Evolutionary conservation across 2,329 filamentous ascomycete species (phyloP), one percentile per base, ranked within the genome.

Genomic region (Sporothrix pseudoabietina): DNA sequence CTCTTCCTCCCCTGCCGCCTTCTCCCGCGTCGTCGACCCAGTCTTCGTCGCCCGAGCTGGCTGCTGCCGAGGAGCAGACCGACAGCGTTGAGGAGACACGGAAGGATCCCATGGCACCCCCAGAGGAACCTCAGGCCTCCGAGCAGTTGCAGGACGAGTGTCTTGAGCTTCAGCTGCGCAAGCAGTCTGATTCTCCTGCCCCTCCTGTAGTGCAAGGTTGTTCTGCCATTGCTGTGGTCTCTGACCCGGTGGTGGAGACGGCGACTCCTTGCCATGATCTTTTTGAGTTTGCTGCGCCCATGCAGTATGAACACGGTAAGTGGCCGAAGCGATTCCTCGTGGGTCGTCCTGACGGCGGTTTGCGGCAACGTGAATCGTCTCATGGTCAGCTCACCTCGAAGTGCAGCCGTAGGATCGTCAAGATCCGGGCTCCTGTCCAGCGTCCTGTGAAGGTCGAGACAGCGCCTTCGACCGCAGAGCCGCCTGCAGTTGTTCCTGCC

Each of bases 271-370:
- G 41, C n/a, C 35, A 44, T 47, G 10, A 66, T 16, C 41, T 66
- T 66, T 22, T 47, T 47, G 41, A 47, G 63, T 49, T 44, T 44
- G 63, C 22, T 54, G 30, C 47, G 30, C 66, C 32, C 66, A 22
- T 12, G 47, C 47, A 19, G 16, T 49, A 39, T 19, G 66, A 55
- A 35, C 8, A n/a, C 32, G 47, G 49, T n/a, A 41, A 55, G 49
- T 69, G 66, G 66, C 47, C 66, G 4, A 39, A n/a, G 47, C 47
- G 66, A 22, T 69, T 69, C 66, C 66, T 55, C 26, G 26, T 19
- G 30, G 32, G 47, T 39, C 26, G 47, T 55, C 66, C 14, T 55
- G 47, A 22, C n/a, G 49, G 44, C 10, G 66, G 30, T 55, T 26
- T 39, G 16, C 47, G 49, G n/a, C 26, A 35, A 54, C 49, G 47